Evolutionary conservation across 192 early-diverging fungal genomes (phyloP), one percentile per base, ranked within the genome.

Genomic region (Haplosporangium gracile): DNA sequence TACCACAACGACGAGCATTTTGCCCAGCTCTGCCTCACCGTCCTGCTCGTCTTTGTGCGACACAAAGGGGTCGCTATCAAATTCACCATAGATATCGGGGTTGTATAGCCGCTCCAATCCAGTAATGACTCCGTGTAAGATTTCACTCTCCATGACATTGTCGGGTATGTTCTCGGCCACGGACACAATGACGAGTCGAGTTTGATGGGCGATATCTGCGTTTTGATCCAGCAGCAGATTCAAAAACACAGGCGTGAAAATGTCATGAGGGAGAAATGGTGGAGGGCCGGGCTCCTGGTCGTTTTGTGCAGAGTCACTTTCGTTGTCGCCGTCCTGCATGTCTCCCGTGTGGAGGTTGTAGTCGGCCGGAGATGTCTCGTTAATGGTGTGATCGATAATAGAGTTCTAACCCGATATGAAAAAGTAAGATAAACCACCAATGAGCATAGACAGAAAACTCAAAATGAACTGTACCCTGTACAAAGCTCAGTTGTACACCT

Each of bases 151-250:
- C 38, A 93, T 34, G 8, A 91, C 77, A 4, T 89, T 60, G 43
- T 83, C 88, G 7, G 88, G 71, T 34, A 92, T 74, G 65, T 83
- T 85, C 9, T 88, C 84, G 5, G 91, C 82, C 4, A 93, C 77
- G 8, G 88, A 77, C 6, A 89, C 87, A 40, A 93, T 84, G 18
- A 82, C 87, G 15, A 90, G 74, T 63, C 91, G 88, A 0, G 90
- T 87, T 40, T 90, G 82, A 8, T 90, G 74, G 29, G 92, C 91
- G 5, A 93, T 80, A 22, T 79, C 85, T 10, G 90, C 89, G 53
- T 92, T 91, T 70, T 93, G 91, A 73, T 93, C 92, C 55, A 93
- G 63, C 42, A 93, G 80, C 18, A 93, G 82, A 15, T 88, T 89
- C 60, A 89, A 82, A 51, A 93, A 82, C 20, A 92, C 51, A 16